A percentile compares a stretch with the other conserved stretches of the same genome.
Evolutionary conservation across 1,139 yeast species (phyloP).

Genomic region (Yamadazyma songkhlaensis): DNA sequence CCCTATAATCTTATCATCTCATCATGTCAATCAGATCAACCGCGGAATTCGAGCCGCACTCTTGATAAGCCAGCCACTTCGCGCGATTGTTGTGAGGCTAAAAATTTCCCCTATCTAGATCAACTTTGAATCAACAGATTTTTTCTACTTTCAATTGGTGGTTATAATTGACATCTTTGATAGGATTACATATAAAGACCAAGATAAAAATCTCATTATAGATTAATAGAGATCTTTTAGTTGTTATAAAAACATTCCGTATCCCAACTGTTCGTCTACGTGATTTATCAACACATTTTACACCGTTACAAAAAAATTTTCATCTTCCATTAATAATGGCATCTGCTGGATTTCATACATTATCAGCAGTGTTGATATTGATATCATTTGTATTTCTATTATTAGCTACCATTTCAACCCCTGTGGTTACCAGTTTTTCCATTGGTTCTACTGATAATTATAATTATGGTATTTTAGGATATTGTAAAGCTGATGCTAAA

Average conservation of each 20-base stretch:
- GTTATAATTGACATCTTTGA: too few relatives aligned
- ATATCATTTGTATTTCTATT: slow-evolving; percentile 48
- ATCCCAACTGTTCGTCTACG: too few relatives aligned
- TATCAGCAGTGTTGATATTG: slow-evolving; percentile 30
- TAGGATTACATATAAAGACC: too few relatives aligned
- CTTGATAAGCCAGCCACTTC: slow-evolving; percentile 6
- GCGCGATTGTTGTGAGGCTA: slow-evolving; percentile 1
- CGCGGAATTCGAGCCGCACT: background rate
- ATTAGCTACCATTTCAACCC: slow-evolving; percentile 50
- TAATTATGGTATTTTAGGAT: slow-evolving; percentile 85
- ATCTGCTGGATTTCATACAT: slow-evolving; percentile 23
- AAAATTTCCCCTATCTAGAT: background rate
- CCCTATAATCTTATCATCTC: background rate
- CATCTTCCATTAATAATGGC: slow-evolving; percentile 4
- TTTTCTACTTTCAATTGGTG: too few relatives aligned
- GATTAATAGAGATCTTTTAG: too few relatives aligned
- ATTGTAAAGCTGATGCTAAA: slow-evolving; percentile 44
- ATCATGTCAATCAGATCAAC: slow-evolving; percentile 1
- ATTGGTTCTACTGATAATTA: slow-evolving; percentile 43
- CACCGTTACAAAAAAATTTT: background rate
- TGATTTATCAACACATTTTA: background rate
- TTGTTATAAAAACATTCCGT: too few relatives aligned
- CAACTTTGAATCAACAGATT: background rate
- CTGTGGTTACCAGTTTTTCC: slow-evolving; percentile 37
- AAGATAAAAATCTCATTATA: too few relatives aligned